Conservation (phyloP, 139 green algal genomes). For the Coccomyxa sp. region DNA sequence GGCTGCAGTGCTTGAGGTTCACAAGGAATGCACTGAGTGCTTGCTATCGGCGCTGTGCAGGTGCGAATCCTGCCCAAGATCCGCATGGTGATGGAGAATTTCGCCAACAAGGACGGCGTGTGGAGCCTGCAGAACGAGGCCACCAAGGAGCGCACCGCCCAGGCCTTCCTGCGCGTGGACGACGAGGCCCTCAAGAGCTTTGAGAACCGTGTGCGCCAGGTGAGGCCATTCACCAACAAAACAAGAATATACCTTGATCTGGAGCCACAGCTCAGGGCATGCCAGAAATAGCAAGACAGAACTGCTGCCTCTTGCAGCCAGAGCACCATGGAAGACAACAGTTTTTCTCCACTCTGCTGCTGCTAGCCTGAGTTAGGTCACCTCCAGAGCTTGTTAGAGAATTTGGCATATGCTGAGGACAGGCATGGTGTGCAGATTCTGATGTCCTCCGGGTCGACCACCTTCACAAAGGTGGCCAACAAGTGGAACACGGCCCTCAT, state of each 20-base stretch:
- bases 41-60: constrained; percentile 37
- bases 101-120: constrained; percentile 93
- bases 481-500: constrained; percentile 98
- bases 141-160: constrained; percentile 96
- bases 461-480: constrained; percentile 99
- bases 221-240: neutral
- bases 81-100: constrained; percentile 84
- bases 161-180: constrained; percentile 94
- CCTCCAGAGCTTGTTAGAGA: too few species aligned
- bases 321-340: too few species aligned
- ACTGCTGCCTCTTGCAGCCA: too few species aligned
- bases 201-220: constrained; percentile 92
- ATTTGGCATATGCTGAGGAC: too few species aligned
- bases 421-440: constrained; percentile 47
- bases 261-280: too few species aligned
- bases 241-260: too few species aligned
- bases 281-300: too few species aligned
- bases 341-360: too few species aligned
- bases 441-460: constrained; percentile 96
- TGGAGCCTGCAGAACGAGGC: constrained; percentile 97
- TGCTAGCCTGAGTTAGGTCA: too few species aligned
- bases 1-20: too few species aligned
- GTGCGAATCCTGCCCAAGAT: constrained; percentile 96
- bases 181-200: constrained; percentile 97
- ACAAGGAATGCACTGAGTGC: neutral